These are phyloP conservation scores for Aspergillus pseudoviridinutans DNA, from an alignment of 2,329 filamentous ascomycete genomes.

Conservation along the genomic window DNA sequence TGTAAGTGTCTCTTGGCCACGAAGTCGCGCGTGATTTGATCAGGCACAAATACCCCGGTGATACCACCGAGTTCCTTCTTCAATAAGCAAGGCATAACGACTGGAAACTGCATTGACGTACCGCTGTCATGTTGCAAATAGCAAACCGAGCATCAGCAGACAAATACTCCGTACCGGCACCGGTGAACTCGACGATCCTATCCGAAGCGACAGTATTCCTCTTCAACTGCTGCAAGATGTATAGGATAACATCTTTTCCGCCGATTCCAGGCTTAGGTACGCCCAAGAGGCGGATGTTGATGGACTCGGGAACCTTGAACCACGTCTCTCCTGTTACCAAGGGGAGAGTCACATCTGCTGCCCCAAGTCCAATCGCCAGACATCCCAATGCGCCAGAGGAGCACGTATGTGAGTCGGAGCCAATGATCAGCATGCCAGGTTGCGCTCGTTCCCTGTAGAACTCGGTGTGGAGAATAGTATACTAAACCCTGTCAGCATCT, in stretches of 20 bases:
- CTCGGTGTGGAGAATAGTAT: constrained; percentile 48
- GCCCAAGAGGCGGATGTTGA: constrained; percentile 40
- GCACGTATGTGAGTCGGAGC: constrained; percentile 47
- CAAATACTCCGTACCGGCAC: constrained; percentile 38
- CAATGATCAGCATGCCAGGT: constrained; percentile 43
- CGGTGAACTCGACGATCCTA: constrained; percentile 45
- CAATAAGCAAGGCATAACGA: not conserved
- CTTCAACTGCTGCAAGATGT: constrained; percentile 43
- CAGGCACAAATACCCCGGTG: constrained; percentile 42
- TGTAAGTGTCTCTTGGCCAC: constrained; percentile 31
- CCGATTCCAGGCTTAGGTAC: constrained; percentile 35
- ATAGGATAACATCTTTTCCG: constrained; percentile 47
- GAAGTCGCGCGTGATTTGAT: constrained; percentile 35
- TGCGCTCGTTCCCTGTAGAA: constrained; percentile 44
- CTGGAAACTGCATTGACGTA: not conserved
- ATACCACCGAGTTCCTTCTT: constrained; percentile 42
- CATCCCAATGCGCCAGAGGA: constrained; percentile 41
- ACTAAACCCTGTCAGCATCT: constrained; percentile 6
- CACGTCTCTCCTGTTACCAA: constrained; percentile 47
- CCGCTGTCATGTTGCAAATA: constrained; percentile 46
- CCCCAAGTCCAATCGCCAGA: constrained; percentile 45
- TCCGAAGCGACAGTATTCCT: constrained; percentile 46
- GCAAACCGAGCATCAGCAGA: constrained; percentile 45
- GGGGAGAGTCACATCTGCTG: constrained; percentile 44
- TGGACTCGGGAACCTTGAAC: constrained; percentile 45